phyloP scores from a whole-genome alignment of 192 early-diverging fungal genomes.

The Coemansia guatemalensis region DNA sequence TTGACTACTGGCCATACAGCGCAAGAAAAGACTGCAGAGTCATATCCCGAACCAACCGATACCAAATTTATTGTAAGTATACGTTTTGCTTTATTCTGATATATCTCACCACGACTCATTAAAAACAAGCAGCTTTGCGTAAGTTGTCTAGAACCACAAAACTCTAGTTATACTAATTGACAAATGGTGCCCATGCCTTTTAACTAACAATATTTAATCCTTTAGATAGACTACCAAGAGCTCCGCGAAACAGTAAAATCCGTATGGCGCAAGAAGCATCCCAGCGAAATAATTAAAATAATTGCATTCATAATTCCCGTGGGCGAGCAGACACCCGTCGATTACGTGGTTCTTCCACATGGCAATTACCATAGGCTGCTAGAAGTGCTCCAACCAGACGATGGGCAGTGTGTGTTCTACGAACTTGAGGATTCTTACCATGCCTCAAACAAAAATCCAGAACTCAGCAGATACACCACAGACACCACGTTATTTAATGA shows the following conservation, averaged over 20 bases:
- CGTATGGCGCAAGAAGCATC: constrained; percentile 26
- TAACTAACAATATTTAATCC: background rate
- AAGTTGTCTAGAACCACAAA: too few relatives aligned
- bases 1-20: background rate
- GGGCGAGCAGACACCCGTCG: constrained; percentile 5
- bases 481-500: constrained; percentile 26
- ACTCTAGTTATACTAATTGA: background rate
- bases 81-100: background rate
- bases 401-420: constrained; percentile 25
- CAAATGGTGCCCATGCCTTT: background rate
- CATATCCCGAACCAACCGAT: constrained; percentile 10
- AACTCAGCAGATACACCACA: background rate
- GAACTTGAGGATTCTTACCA: constrained; percentile 22
- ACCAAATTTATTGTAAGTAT: constrained; percentile 24
- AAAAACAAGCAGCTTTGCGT: too few relatives aligned
- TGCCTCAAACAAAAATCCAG: background rate
- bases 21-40: constrained; percentile 7
- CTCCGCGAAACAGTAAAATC: constrained; percentile 38
- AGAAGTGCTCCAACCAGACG: background rate
- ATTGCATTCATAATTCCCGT: constrained; percentile 30
- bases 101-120: too few relatives aligned
- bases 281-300: constrained; percentile 17
- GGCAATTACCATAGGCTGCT: constrained; percentile 24
- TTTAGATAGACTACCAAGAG: constrained; percentile 36
- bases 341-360: constrained; percentile 15